A percentile compares a stretch with the other conserved stretches of the same genome.
Evolutionary conservation across 805 yeast genomes (phyloP).

Genomic region (Metschnikowia anglica): DNA sequence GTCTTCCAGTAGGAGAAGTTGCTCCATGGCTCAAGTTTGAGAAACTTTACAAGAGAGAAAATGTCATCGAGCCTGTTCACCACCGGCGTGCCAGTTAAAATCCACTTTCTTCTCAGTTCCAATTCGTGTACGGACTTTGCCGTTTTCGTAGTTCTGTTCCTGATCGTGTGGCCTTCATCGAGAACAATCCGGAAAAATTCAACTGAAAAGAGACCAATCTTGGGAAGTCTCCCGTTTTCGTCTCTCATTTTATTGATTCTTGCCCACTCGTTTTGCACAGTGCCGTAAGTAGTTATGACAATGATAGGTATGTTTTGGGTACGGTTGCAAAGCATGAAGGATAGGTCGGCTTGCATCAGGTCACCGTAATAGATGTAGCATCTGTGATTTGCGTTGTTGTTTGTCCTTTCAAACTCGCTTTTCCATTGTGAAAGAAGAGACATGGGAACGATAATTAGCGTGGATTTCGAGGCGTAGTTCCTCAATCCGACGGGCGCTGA

Average conservation of each 20-base stretch:
- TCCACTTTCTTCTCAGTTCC: conserved; percentile 71
- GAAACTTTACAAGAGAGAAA: conserved; percentile 70
- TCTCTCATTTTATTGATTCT: conserved; percentile 37
- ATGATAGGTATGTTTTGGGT: conserved; percentile 58
- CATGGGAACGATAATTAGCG: conserved; percentile 85
- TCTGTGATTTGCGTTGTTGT: conserved; percentile 40
- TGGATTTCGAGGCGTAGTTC: conserved; percentile 65
- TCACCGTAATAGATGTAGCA: conserved; percentile 78
- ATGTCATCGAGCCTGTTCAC: conserved; percentile 86
- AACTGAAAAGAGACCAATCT: conserved; percentile 64
- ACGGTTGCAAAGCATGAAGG: conserved; percentile 40
- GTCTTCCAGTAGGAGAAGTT: conserved; percentile 84
- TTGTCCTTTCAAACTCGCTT: conserved; percentile 65
- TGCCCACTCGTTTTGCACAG: conserved; percentile 73
- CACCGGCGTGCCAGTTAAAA: conserved; percentile 90
- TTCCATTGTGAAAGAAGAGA: conserved; percentile 91
- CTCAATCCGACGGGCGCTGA: conserved; percentile 15
- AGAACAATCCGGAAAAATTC: conserved; percentile 73
- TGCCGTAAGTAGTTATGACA: conserved; percentile 84
- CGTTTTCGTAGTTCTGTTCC: conserved; percentile 76
- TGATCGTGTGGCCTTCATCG: conserved; percentile 89
- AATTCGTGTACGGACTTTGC: conserved; percentile 74
- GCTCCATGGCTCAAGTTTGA: conserved; percentile 87
- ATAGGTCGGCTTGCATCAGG: conserved; percentile 51
- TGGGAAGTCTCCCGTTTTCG: conserved; percentile 27